Percentiles rank a stretch among this genome's conserved stretches.
phyloP scores from a whole-genome alignment of 139 green algal species.

The Coelastrella sp. region DNA sequence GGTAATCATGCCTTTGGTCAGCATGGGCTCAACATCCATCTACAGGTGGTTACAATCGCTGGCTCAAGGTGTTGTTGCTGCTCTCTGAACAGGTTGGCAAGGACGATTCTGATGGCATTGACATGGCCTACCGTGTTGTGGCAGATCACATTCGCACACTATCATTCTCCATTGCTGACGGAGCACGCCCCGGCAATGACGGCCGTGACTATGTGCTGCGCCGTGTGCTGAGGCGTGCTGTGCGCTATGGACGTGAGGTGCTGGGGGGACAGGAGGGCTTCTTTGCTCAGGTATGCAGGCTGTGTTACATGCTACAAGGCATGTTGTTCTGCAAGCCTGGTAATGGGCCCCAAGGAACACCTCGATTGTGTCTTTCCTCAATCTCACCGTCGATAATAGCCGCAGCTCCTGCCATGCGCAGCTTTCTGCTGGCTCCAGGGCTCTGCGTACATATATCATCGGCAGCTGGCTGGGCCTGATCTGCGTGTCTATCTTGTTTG shows the following conservation, averaged over 20 bases:
- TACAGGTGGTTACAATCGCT: background rate
- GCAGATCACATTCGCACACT: constrained; percentile 99
- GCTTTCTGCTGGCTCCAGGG: too few relatives aligned
- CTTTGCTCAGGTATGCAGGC: constrained; percentile 53
- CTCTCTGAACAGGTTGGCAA: constrained; percentile 58
- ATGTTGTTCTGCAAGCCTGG: too few relatives aligned
- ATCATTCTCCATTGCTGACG: constrained; percentile 92
- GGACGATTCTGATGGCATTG: constrained; percentile 82
- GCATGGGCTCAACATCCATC: too few relatives aligned
- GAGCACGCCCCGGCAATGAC: constrained; percentile 51
- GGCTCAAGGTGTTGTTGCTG: background rate
- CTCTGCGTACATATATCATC: too few relatives aligned
- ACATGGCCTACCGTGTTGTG: constrained; percentile 99
- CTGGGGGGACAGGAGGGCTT: constrained; percentile 75
- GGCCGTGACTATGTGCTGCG: constrained; percentile 97
- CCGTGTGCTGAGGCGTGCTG: constrained; percentile 87
- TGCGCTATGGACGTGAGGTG: constrained; percentile 92
- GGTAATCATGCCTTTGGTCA: too few relatives aligned
- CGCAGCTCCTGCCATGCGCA: too few relatives aligned
- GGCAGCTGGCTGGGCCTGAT: too few relatives aligned
- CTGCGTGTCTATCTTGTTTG: constrained; percentile 77
- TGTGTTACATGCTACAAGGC: background rate
- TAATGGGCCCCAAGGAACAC: too few relatives aligned
- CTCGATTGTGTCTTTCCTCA: too few relatives aligned
- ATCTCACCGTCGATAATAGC: too few relatives aligned